Percentiles rank a stretch among this genome's conserved stretches.
These are phyloP conservation scores for Lentithecium fluviatile DNA, from an alignment of 495 filamentous ascomycete species.

Conservation along the genomic window DNA sequence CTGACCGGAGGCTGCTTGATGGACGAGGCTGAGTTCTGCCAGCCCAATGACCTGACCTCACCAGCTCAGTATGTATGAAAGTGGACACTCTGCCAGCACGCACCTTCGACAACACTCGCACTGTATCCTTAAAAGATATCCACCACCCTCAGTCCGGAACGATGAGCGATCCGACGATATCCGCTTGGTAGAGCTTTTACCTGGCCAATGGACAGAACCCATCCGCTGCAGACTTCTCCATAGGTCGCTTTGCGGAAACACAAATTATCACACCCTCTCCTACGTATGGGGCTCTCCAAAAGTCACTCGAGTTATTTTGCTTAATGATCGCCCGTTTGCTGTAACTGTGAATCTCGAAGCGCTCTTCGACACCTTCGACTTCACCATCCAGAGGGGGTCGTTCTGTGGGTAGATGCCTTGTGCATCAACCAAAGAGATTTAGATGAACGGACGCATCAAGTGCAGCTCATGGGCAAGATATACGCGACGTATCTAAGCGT, in stretches of 20 bases:
- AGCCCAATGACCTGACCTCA: too few relatives aligned
- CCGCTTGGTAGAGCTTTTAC: too few relatives aligned
- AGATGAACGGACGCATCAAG: constrained; percentile 6
- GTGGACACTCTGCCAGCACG: too few relatives aligned
- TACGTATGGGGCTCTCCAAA: constrained; percentile 17
- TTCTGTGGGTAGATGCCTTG: constrained; percentile 4
- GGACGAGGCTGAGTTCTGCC: too few relatives aligned
- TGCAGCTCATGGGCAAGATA: constrained; percentile 4
- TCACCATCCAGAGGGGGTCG: not conserved
- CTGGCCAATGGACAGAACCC: constrained; percentile 9
- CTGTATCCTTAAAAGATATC: too few relatives aligned
- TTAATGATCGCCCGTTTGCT: not conserved
- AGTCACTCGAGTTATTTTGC: not conserved
- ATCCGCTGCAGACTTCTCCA: constrained; percentile 7
- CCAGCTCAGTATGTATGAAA: too few relatives aligned
- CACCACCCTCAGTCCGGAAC: too few relatives aligned
- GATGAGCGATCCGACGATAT: too few relatives aligned
- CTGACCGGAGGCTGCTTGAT: too few relatives aligned
- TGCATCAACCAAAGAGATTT: too few relatives aligned
- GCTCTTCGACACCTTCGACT: constrained; percentile 11
- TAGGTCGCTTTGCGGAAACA: not conserved
- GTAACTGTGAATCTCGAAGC: constrained; percentile 13
- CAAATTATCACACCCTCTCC: constrained; percentile 8
- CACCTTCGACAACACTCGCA: too few relatives aligned
- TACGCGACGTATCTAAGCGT: not conserved